These are phyloP conservation scores for Cutaneotrichosporon sp. DNA, from an alignment of 1,284 basidiomycete genomes.

Conservation along the genomic window DNA sequence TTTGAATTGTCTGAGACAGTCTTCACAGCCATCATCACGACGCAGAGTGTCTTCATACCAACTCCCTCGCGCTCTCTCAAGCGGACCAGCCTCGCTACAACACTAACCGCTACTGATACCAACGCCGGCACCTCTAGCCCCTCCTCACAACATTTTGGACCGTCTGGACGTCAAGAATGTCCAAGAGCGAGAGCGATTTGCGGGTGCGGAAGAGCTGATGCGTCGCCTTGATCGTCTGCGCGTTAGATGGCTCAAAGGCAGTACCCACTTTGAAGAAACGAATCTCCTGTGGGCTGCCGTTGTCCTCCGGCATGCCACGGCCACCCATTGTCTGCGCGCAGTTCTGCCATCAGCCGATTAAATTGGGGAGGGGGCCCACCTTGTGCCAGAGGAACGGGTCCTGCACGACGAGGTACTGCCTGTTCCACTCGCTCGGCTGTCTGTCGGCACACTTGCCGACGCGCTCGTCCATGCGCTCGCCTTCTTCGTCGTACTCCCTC, in stretches of 20 bases:
- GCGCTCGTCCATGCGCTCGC: constrained; percentile 10
- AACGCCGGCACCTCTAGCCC: too few relatives aligned
- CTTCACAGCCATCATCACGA: too few relatives aligned
- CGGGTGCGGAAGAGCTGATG: not conserved
- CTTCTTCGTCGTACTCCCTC: constrained; percentile 8
- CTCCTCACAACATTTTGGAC: too few relatives aligned
- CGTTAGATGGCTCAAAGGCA: not conserved
- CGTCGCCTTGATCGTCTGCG: not conserved
- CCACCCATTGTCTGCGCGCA: constrained; percentile 17
- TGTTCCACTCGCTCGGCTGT: constrained; percentile 38
- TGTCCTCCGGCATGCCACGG: too few relatives aligned
- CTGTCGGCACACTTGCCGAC: constrained; percentile 33
- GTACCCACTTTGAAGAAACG: constrained; percentile 11
- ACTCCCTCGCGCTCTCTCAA: too few relatives aligned
- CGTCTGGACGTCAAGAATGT: too few relatives aligned
- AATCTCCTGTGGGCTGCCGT: not conserved
- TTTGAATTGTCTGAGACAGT: too few relatives aligned
- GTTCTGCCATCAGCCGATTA: constrained; percentile 20
- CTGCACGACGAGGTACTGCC: constrained; percentile 39
- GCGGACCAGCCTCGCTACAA: too few relatives aligned
- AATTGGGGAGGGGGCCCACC: constrained; percentile 22
- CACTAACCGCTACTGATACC: too few relatives aligned
- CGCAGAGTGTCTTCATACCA: too few relatives aligned
- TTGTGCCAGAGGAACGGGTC: constrained; percentile 48
- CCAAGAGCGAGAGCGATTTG: too few relatives aligned